Percentiles rank a stretch among this genome's conserved stretches.
These are phyloP conservation scores for Flaveria floridana DNA, from an alignment of 140 eudicot species.

Conservation along the genomic window DNA sequence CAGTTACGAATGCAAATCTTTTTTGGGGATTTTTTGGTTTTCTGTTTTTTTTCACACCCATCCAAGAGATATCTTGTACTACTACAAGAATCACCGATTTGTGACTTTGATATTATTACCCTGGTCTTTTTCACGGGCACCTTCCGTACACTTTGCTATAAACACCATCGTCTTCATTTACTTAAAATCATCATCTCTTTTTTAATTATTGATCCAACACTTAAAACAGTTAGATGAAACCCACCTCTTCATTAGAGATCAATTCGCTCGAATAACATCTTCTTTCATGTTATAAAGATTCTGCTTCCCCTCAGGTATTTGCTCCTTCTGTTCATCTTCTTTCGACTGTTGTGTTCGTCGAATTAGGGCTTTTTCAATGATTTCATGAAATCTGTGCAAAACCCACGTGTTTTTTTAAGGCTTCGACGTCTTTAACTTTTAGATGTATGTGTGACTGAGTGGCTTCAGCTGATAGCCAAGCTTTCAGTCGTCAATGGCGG, in stretches of 20 bases:
- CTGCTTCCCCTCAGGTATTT: constrained; percentile 21
- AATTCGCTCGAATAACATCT: not conserved
- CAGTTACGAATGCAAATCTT: no score
- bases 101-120: constrained; percentile 25
- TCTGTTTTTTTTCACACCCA: no score
- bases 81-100: constrained; percentile 21
- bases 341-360: not conserved
- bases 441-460: constrained; percentile 15
- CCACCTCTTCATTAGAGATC: not conserved
- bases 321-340: constrained; percentile 8
- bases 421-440: not conserved
- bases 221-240: not conserved
- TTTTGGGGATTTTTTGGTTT: no score
- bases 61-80: not conserved
- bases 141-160: not conserved
- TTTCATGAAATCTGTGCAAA: constrained; percentile 22
- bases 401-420: constrained; percentile 11
- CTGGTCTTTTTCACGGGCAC: constrained; percentile 23
- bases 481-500: constrained; percentile 26
- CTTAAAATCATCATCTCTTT: constrained; percentile 17
- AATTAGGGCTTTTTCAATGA: constrained; percentile 25
- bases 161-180: constrained; percentile 11
- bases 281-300: constrained; percentile 4
- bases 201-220: not conserved
- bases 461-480: constrained; percentile 16